Conservation (phyloP, 805 yeast species). For the Komagataella pastoris region DNA sequence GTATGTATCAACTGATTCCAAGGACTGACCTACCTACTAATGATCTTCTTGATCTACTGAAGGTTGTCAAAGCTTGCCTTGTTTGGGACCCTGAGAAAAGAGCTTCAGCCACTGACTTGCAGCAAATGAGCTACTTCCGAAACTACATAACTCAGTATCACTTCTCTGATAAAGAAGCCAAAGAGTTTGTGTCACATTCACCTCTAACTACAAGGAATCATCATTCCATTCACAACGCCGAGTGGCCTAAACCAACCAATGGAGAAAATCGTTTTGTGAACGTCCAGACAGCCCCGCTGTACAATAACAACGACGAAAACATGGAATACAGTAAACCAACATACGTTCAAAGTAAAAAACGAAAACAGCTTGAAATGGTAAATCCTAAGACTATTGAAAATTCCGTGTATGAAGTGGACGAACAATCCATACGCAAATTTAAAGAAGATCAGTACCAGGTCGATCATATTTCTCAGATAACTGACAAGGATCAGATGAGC, state of each 20-base stretch:
- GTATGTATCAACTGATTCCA: slow-evolving; percentile 30
- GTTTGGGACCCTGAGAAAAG: slow-evolving; percentile 73
- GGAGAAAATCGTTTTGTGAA: background rate
- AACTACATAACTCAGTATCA: slow-evolving; percentile 6
- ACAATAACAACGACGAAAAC: background rate
- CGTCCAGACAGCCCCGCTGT: background rate
- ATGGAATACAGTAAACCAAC: background rate
- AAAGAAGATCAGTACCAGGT: background rate
- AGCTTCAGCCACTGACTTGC: slow-evolving; percentile 33
- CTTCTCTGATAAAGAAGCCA: background rate
- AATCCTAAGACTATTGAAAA: background rate
- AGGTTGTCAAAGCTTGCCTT: slow-evolving; percentile 35
- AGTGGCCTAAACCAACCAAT: background rate
- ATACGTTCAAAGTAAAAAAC: background rate
- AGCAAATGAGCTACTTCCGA: slow-evolving; percentile 40
- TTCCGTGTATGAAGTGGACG: background rate
- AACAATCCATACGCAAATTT: background rate
- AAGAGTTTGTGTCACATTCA: background rate
- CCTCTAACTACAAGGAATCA: background rate
- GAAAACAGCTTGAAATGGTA: background rate
- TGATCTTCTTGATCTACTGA: slow-evolving; percentile 25
- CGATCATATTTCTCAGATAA: background rate
- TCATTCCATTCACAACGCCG: background rate
- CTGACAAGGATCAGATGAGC: background rate
- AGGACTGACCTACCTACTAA: slow-evolving; percentile 23